Evolutionary conservation across 106 monocot genomes (phyloP).

Genomic region (Vanilla planifolia): DNA sequence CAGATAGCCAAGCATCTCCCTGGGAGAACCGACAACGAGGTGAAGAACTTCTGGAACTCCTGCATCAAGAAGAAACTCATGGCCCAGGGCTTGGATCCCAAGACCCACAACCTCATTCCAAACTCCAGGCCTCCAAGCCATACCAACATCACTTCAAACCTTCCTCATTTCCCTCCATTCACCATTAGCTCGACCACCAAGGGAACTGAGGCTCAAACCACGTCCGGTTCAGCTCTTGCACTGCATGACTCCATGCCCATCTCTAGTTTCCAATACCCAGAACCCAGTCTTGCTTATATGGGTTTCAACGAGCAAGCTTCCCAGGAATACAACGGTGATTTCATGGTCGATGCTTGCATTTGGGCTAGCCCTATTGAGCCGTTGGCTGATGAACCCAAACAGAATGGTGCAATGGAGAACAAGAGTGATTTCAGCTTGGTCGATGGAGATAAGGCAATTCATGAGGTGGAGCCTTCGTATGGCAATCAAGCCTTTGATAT

Average conservation of each 20-base stretch:
- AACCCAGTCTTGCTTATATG: constrained; percentile 29
- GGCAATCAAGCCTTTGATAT: constrained; percentile 41
- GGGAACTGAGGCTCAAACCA: constrained; percentile 11
- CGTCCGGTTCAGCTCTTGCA: neutral
- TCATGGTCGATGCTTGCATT: constrained; percentile 36
- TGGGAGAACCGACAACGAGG: constrained; percentile 78
- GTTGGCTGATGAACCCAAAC: constrained; percentile 10
- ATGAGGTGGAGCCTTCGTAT: constrained; percentile 30
- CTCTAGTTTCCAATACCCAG: constrained; percentile 31
- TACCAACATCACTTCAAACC: constrained; percentile 7
- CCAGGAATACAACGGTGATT: constrained; percentile 22
- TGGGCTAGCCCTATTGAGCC: constrained; percentile 15
- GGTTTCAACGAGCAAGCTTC: constrained; percentile 55
- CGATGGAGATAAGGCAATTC: constrained; percentile 14
- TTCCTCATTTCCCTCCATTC: constrained; percentile 52
- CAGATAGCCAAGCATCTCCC: constrained; percentile 83
- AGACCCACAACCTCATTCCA: constrained; percentile 79
- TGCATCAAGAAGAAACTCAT: constrained; percentile 80
- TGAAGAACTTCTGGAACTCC: constrained; percentile 86
- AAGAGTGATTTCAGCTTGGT: neutral
- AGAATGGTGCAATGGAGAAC: neutral
- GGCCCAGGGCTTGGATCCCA: constrained; percentile 83
- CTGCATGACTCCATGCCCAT: constrained; percentile 15
- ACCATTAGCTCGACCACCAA: constrained; percentile 56
- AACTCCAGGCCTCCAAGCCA: constrained; percentile 13